A percentile compares a stretch with the other conserved stretches of the same genome.
These are phyloP conservation scores for Claviceps fusiformis DNA, from an alignment of 2,329 filamentous ascomycete species.

Conservation along the genomic window DNA sequence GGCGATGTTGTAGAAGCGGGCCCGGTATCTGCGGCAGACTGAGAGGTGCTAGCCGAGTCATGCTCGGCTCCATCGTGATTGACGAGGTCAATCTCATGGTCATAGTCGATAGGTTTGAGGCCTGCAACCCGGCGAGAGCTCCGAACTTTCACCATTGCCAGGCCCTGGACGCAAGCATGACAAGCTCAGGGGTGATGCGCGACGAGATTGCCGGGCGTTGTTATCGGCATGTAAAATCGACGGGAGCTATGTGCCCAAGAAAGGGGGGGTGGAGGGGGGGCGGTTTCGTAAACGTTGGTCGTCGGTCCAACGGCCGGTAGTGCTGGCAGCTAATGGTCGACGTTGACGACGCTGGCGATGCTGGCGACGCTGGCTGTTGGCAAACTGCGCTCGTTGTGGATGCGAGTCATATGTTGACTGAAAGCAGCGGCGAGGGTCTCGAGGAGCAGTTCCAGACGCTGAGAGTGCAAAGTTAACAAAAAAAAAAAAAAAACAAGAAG, in stretches of 20 bases:
- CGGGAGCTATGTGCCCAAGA: background rate
- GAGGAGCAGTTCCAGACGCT: background rate
- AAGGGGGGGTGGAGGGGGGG: background rate
- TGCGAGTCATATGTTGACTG: background rate
- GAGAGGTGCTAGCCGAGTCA: conserved; percentile 12
- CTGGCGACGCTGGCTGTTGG: too few relatives aligned
- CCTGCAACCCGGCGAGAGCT: conserved; percentile 41
- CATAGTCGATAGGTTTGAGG: conserved; percentile 48
- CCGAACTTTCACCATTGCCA: conserved; percentile 22
- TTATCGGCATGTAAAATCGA: background rate
- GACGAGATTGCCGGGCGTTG: background rate
- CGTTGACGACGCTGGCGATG: background rate
- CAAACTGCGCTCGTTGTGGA: too few relatives aligned
- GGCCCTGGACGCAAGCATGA: conserved; percentile 10
- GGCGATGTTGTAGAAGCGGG: conserved; percentile 6
- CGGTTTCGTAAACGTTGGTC: background rate
- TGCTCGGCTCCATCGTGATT: conserved; percentile 30
- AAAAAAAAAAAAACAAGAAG: background rate
- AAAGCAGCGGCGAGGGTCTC: background rate
- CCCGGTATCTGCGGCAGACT: conserved; percentile 1
- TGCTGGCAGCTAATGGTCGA: background rate
- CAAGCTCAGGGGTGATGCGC: background rate
- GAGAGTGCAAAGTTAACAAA: background rate
- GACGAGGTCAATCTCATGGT: conserved; percentile 58
- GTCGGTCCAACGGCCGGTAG: background rate